These are phyloP conservation scores for Hygrocybe punicea DNA, from an alignment of 768 basidiomycete genomes.

Conservation along the genomic window DNA sequence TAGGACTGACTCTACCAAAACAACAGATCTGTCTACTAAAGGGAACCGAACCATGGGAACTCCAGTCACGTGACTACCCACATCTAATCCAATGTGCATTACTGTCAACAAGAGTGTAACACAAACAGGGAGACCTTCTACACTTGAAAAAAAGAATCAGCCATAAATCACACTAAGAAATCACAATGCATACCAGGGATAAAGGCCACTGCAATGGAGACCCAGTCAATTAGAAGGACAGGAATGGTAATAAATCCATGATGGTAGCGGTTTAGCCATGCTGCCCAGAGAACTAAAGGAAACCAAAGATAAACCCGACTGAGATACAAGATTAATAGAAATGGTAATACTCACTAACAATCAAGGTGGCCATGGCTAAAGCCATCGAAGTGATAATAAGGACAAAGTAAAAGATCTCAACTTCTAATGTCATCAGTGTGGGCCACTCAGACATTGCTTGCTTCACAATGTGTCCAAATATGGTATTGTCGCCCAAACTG, in stretches of 20 bases:
- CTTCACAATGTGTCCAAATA: conserved; percentile 43
- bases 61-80: too few species aligned
- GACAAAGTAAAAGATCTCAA: conserved; percentile 55
- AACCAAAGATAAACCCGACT: neutral
- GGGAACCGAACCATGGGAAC: too few species aligned
- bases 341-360: conserved; percentile 43
- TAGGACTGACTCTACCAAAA: too few species aligned
- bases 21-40: too few species aligned
- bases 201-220: conserved; percentile 48
- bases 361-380: conserved; percentile 40
- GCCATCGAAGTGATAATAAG: conserved; percentile 49
- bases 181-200: conserved; percentile 4
- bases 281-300: conserved; percentile 23
- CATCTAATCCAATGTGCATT: too few species aligned
- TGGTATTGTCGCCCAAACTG: conserved; percentile 48
- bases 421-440: conserved; percentile 48
- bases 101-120: conserved; percentile 53
- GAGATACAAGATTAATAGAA: conserved; percentile 6
- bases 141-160: conserved; percentile 34
- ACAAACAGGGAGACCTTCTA: conserved; percentile 52
- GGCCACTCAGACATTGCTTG: conserved; percentile 37
- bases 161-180: neutral
- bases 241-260: conserved; percentile 49
- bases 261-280: conserved; percentile 41
- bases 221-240: conserved; percentile 51